phyloP scores from a whole-genome alignment of 2,329 filamentous ascomycete species.

The Exophiala viscosa region DNA sequence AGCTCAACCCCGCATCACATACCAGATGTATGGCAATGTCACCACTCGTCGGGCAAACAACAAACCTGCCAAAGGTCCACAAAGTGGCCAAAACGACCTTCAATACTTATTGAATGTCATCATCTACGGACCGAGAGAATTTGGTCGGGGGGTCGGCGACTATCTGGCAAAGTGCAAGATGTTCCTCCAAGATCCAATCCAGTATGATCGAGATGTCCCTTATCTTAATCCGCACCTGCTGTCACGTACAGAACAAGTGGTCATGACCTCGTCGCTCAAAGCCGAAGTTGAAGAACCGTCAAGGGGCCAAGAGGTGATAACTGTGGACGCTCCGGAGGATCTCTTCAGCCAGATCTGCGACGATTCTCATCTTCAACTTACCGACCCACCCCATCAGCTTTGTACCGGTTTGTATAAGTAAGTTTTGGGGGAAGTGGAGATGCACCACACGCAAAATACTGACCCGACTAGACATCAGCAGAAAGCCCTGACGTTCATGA shows the following conservation, averaged over 20 bases:
- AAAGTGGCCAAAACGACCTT: too few relatives aligned
- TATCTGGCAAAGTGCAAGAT: constrained; percentile 28
- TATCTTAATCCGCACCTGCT: constrained; percentile 31
- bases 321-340: neutral
- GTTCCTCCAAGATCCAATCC: constrained; percentile 29
- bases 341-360: neutral
- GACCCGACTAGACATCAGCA: constrained; percentile 36
- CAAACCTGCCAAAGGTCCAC: too few relatives aligned
- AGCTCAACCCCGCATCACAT: too few relatives aligned
- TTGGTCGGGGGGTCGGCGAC: constrained; percentile 29
- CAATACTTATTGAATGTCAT: too few relatives aligned
- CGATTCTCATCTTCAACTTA: neutral
- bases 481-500: constrained; percentile 45
- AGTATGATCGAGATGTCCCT: constrained; percentile 26
- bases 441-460: too few relatives aligned
- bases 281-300: neutral
- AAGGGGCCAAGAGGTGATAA: too few relatives aligned
- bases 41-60: too few relatives aligned
- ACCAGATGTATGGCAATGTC: too few relatives aligned
- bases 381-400: neutral
- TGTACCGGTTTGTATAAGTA: too few relatives aligned
- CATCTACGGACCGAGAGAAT: constrained; percentile 9
- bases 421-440: too few relatives aligned
- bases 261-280: neutral
- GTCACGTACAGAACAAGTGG: neutral